A percentile compares a stretch with the other conserved stretches of the same genome.
phyloP scores from a whole-genome alignment of 139 green algal species.

The Tetraselmis striata region DNA sequence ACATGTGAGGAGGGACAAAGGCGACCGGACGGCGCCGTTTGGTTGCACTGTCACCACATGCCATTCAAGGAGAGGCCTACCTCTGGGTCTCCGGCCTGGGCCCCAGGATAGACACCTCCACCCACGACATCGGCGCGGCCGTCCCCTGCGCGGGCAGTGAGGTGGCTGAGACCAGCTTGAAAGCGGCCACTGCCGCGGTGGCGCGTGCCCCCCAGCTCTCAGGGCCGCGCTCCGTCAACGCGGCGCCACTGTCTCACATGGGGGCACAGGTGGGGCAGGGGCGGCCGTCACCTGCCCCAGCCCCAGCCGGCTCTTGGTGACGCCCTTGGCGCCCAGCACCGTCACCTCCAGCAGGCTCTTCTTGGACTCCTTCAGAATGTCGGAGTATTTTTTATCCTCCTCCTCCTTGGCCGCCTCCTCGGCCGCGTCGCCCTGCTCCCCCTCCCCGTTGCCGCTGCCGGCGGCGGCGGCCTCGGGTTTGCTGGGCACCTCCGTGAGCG shows the following conservation, averaged over 20 bases:
- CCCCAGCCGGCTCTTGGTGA: constrained; percentile 1
- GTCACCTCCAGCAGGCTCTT: constrained; percentile 25
- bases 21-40: no score
- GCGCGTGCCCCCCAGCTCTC: no score
- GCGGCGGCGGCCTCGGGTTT: not conserved
- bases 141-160: no score
- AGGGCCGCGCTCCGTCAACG: no score
- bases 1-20: no score
- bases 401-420: constrained; percentile 32
- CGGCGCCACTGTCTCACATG: no score
- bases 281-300: not conserved
- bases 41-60: no score
- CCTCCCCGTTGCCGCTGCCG: not conserved
- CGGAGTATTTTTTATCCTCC: constrained; percentile 30
- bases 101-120: not conserved
- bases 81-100: no score
- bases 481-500: not conserved
- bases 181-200: no score
- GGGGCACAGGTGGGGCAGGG: no score
- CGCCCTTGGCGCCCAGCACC: constrained; percentile 38
- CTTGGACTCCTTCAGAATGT: not conserved
- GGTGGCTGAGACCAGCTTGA: no score
- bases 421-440: constrained; percentile 10
- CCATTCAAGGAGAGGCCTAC: no score
- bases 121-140: not conserved